A percentile compares a stretch with the other conserved stretches of the same genome.
Conservation (phyloP, 352 stramenopile species). For the Saprolegnia parasitica region DNA sequence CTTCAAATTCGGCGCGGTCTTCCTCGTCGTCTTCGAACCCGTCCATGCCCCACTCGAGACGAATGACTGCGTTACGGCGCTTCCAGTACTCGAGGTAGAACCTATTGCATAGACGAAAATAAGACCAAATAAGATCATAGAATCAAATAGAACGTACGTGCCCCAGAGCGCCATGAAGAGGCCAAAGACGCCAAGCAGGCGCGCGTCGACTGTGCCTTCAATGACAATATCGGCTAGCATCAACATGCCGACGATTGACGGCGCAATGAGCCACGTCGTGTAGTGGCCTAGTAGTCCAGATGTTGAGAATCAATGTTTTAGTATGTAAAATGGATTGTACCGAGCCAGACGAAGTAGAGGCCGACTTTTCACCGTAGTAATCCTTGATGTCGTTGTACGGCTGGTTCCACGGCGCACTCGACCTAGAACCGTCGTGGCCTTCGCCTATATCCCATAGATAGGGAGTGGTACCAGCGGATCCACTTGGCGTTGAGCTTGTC, state of each 20-base stretch:
- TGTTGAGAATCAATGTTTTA: no score
- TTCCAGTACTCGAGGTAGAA: constrained; percentile 85
- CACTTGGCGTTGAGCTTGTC: constrained; percentile 46
- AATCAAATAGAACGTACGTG: constrained; percentile 37
- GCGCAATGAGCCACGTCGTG: constrained; percentile 91
- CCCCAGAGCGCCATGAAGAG: constrained; percentile 81
- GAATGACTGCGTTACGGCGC: constrained; percentile 61
- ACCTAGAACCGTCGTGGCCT: no score
- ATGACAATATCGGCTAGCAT: constrained; percentile 83
- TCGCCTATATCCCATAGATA: no score
- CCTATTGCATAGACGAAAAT: no score
- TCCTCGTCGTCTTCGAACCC: constrained; percentile 60
- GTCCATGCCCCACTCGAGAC: constrained; percentile 70
- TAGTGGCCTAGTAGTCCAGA: constrained; percentile 89
- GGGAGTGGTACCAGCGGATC: constrained; percentile 57
- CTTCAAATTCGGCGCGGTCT: constrained; percentile 65
- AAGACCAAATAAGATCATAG: no score
- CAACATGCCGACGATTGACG: constrained; percentile 81
- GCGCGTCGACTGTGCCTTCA: constrained; percentile 49
- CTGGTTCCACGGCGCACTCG: constrained; percentile 47
- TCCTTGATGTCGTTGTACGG: constrained; percentile 66
- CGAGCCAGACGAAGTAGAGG: constrained; percentile 97
- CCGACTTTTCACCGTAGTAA: constrained; percentile 88
- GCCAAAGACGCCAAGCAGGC: constrained; percentile 66
- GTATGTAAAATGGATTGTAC: constrained; percentile 40